A percentile compares a stretch with the other conserved stretches of the same genome.
Evolutionary conservation across 305 asterid genomes (phyloP).

Genomic region (Nicotiana rustica): DNA sequence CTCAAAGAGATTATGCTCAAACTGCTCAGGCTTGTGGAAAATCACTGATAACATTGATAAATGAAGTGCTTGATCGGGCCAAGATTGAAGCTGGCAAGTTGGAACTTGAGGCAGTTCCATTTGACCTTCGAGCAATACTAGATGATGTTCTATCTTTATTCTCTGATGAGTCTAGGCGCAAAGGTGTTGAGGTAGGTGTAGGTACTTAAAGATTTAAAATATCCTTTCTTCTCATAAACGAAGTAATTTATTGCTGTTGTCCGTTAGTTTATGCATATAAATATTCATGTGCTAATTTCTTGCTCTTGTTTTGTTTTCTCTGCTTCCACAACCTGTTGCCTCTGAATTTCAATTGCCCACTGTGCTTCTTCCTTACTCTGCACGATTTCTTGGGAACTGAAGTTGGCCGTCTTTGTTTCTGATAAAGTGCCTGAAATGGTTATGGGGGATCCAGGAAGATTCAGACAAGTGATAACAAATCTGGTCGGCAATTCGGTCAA

Average conservation of each 20-base stretch:
- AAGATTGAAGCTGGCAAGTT: conserved; percentile 91
- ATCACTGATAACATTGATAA: conserved; percentile 83
- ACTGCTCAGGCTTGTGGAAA: conserved; percentile 97
- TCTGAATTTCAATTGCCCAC: conserved; percentile 19
- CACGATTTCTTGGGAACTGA: conserved; percentile 48
- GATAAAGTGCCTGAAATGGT: conserved; percentile 88
- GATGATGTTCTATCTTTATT: conserved; percentile 91
- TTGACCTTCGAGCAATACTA: conserved; percentile 71
- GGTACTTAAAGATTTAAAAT: conserved; percentile 4
- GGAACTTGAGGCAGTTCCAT: conserved; percentile 92
- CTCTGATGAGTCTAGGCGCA: conserved; percentile 88
- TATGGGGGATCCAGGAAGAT: conserved; percentile 95
- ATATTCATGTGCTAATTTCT: conserved; percentile 32
- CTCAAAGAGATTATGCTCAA: conserved; percentile 91
- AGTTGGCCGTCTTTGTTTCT: conserved; percentile 94
- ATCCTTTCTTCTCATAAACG: background rate
- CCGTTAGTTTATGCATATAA: background rate
- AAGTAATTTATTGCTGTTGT: conserved; percentile 22
- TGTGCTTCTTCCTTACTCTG: conserved; percentile 8
- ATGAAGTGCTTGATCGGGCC: conserved; percentile 94
- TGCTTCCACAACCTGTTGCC: conserved; percentile 20
- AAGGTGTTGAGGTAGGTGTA: conserved; percentile 89
- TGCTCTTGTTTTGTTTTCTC: conserved; percentile 13
- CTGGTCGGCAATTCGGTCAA: conserved; percentile 96
- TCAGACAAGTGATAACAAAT: conserved; percentile 92